Conservation (phyloP, 2,329 filamentous ascomycete species). For the Diplodia mutila region DNA sequence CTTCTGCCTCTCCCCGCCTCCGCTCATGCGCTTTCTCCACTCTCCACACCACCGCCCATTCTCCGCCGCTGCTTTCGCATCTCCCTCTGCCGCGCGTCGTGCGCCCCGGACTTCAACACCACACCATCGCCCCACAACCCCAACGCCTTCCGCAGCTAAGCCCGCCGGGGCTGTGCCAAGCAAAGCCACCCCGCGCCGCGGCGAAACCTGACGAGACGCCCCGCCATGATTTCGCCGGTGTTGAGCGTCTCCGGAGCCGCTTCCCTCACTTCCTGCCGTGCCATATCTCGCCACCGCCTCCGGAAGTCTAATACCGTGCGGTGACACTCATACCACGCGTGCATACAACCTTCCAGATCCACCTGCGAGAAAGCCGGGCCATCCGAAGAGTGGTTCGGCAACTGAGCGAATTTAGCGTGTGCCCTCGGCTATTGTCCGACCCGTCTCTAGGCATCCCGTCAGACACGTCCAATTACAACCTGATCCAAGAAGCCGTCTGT, state of each 20-base stretch:
- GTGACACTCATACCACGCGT: neutral
- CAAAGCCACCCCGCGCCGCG: neutral
- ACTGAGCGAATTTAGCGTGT: neutral
- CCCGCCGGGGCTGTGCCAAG: neutral
- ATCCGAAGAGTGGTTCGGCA: neutral
- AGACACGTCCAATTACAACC: neutral
- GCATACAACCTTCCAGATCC: neutral
- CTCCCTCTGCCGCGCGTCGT: neutral
- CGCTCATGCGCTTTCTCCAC: neutral
- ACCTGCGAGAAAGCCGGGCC: neutral
- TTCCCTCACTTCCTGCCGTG: neutral
- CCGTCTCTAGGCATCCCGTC: neutral
- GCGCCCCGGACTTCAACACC: neutral
- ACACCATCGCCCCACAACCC: neutral
- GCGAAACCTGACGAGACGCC: neutral
- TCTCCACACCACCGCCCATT: neutral
- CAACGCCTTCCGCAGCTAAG: neutral
- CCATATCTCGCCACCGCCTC: neutral
- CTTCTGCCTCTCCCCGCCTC: neutral
- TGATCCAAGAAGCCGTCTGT: neutral
- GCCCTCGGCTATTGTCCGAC: neutral
- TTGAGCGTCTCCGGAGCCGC: neutral
- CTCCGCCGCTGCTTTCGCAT: neutral
- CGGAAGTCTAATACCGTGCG: neutral
- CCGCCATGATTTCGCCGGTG: slow-evolving; percentile 4